Evolutionary conservation across 345 rosid genomes (phyloP).

Genomic region (Psidium guajava): DNA sequence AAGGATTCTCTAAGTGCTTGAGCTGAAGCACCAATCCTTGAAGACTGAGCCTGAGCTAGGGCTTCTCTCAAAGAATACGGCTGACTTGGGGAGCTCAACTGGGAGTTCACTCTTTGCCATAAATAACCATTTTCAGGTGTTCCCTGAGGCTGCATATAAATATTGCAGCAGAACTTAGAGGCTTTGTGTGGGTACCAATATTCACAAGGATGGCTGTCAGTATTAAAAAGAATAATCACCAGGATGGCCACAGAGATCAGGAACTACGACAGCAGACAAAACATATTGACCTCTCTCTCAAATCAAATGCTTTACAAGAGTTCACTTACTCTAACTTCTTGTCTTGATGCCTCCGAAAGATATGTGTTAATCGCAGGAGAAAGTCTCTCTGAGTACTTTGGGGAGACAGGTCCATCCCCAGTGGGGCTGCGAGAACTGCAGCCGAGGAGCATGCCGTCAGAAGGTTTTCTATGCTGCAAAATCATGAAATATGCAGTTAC

Average conservation of each 20-base stretch:
- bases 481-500: background rate
- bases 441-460: conserved; percentile 83
- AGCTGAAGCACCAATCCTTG: conserved; percentile 96
- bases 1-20: conserved; percentile 95
- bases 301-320: background rate
- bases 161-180: background rate
- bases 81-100: conserved; percentile 95
- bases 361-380: conserved; percentile 93
- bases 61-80: conserved; percentile 99
- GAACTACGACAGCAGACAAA: background rate
- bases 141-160: conserved; percentile 65
- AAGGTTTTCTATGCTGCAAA: conserved; percentile 81
- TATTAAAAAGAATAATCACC: background rate
- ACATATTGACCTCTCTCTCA: background rate
- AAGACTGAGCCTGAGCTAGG: conserved; percentile 96
- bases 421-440: conserved; percentile 76
- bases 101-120: conserved; percentile 98
- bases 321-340: conserved; percentile 77
- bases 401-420: conserved; percentile 78
- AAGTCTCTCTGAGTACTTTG: conserved; percentile 95
- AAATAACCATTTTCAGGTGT: conserved; percentile 86
- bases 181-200: background rate
- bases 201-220: background rate
- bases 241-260: background rate
- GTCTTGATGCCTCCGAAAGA: conserved; percentile 95